These are phyloP conservation scores for Bisporella sp. DNA, from an alignment of 2,329 filamentous ascomycete genomes.

Conservation along the genomic window DNA sequence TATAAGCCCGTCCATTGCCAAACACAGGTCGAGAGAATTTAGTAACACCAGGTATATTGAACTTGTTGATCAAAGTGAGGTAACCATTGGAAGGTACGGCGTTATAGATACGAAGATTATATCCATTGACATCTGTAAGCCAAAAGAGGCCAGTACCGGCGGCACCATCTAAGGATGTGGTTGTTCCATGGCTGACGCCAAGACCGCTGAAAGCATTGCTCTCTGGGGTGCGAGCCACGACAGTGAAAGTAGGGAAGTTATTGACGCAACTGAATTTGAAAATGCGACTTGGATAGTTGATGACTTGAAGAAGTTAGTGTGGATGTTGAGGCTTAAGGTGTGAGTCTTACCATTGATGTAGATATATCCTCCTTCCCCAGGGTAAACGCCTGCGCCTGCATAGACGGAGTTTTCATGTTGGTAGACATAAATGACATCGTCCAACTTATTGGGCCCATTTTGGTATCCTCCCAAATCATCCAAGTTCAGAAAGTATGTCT, in stretches of 20 bases:
- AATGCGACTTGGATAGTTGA: conserved; percentile 23
- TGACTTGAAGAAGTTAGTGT: conserved; percentile 26
- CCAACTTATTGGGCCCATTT: conserved; percentile 20
- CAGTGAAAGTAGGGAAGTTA: conserved; percentile 28
- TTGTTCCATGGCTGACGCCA: conserved; percentile 28
- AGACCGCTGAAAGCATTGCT: conserved; percentile 24
- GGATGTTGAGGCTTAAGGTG: conserved; percentile 13
- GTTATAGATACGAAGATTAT: conserved; percentile 31
- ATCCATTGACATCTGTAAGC: conserved; percentile 30
- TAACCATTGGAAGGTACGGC: conserved; percentile 31
- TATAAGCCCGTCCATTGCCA: conserved; percentile 29
- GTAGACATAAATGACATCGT: conserved; percentile 32
- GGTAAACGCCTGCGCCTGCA: conserved; percentile 33
- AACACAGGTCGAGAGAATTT: conserved; percentile 34
- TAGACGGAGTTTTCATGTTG: conserved; percentile 29
- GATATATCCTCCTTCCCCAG: conserved; percentile 36
- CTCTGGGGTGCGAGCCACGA: conserved; percentile 25
- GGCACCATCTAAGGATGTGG: conserved; percentile 29
- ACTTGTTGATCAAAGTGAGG: conserved; percentile 26
- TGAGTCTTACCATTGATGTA: conserved; percentile 30
- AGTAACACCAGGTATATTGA: conserved; percentile 28
- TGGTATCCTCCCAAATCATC: conserved; percentile 36
- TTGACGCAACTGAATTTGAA: conserved; percentile 28
- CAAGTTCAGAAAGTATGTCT: conserved; percentile 33
- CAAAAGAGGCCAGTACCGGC: conserved; percentile 31